phyloP scores from a whole-genome alignment of 2,329 filamentous ascomycete genomes.

The Penicillium sp. region DNA sequence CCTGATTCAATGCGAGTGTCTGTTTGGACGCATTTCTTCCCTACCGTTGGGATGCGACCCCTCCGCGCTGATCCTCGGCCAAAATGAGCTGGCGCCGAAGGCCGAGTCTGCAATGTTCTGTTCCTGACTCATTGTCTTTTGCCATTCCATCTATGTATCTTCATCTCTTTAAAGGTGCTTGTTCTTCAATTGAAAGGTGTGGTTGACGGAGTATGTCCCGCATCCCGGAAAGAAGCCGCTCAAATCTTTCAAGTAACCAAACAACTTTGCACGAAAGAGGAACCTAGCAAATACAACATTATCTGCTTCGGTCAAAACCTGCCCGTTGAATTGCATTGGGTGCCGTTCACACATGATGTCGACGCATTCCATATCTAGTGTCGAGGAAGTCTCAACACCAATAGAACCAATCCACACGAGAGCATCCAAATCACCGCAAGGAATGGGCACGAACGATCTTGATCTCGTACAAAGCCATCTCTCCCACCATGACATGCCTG shows the following conservation, averaged over 20 bases:
- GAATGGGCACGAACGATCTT: conserved; percentile 25
- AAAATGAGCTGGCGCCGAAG: conserved; percentile 13
- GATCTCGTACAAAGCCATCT: conserved; percentile 32
- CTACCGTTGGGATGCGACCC: conserved; percentile 2
- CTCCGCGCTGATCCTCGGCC: conserved; percentile 17
- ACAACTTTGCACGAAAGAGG: neutral
- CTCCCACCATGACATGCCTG: conserved; percentile 33
- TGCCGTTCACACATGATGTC: conserved; percentile 8
- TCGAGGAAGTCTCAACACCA: conserved; percentile 10
- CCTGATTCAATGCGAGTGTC: conserved; percentile 1
- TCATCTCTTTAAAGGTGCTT: neutral
- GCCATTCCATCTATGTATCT: neutral
- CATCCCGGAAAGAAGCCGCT: conserved; percentile 8
- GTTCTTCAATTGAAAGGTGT: conserved; percentile 6
- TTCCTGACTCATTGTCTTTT: conserved; percentile 15
- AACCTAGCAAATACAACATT: neutral
- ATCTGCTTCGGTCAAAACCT: neutral
- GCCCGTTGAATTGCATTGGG: neutral
- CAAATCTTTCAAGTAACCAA: neutral
- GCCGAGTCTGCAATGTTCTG: conserved; percentile 1
- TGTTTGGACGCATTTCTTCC: conserved; percentile 3
- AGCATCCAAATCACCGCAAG: conserved; percentile 15
- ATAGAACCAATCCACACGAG: conserved; percentile 10
- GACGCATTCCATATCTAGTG: conserved; percentile 11
- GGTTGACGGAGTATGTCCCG: neutral